Base-by-base conservation (phyloP, 495 filamentous ascomycete species). In the Lasiosphaeria ovina region DNA sequence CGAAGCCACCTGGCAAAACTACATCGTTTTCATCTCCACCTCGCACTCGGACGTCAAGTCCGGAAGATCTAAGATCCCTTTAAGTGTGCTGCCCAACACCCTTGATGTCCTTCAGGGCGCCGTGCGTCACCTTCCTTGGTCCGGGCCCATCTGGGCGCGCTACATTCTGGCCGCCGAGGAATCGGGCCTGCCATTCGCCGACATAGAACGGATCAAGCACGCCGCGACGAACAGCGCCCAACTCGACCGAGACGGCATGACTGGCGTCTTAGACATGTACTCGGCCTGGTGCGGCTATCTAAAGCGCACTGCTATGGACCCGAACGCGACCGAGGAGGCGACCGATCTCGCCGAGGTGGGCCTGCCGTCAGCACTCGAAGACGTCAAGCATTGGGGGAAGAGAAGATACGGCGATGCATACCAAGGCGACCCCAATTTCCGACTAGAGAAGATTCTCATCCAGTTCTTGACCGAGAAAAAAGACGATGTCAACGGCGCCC, bases 221-320 rank as follows among this genome's bases (percentile, higher is more conserved):
- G 88, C 84, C 51, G 94, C 94, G 3, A 97, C 92, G 1, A 90
- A 85, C 67, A 91, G 87, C 9, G 87, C 87, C 6, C 79, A 93
- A 24, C 82, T 96, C 9, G 83, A 85, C 63, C 73, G 80, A 35
- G 76, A 83, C 48, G 92, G 91, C 16, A 86, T 96, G 83, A 85
- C 89, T 49, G 89, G 92, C 62, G 85, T 97, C 3, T 75, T 97
- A 44, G 92, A 94, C 65, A 89, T 97, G 60, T 91, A 94, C 61
- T 87, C 87, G 38, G 87, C 91, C 0, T 98, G 94, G 94, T 96
- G 93, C 66, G 90, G 91, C 50, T 97, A 91, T 62, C 81, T 98
- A 7, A 89, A 92, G 57, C 87, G 93, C 35, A 78, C 77, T 14
- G 93, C 93, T 4, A 93, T 95, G 74, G 77, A 85, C 62, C 83